Evolutionary conservation across 441 rosid genomes (phyloP).

Genomic region (Populus hybrid): DNA sequence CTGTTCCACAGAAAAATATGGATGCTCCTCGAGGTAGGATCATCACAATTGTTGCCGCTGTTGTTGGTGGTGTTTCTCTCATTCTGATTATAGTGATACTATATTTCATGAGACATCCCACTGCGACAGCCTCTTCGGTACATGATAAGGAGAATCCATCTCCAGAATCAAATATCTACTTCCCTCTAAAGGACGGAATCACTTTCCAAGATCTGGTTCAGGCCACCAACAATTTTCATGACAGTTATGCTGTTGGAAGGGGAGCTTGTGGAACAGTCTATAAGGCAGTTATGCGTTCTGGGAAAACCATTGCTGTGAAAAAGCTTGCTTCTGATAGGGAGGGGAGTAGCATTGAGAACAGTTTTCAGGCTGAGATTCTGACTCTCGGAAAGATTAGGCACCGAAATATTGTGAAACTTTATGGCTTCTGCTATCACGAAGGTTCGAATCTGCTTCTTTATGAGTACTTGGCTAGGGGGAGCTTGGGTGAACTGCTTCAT

Average conservation of each 20-base stretch:
- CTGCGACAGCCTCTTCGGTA: conserved; percentile 19
- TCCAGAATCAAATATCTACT: conserved; percentile 64
- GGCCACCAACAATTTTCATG: conserved; percentile 76
- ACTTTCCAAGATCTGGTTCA: conserved; percentile 72
- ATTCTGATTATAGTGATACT: conserved; percentile 60
- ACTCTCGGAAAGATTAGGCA: no score
- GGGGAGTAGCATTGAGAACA: conserved; percentile 75
- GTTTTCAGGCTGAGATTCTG: conserved; percentile 60
- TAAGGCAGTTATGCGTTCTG: conserved; percentile 75
- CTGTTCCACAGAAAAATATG: conserved; percentile 28
- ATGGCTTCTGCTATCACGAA: conserved; percentile 80
- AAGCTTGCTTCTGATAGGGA: conserved; percentile 72
- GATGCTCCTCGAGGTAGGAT: conserved; percentile 51
- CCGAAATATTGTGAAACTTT: conserved; percentile 79
- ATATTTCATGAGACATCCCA: conserved; percentile 50
- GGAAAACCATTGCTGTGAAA: conserved; percentile 77
- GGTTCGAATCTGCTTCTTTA: conserved; percentile 83
- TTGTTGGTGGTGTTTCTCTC: conserved; percentile 76
- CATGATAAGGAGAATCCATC: conserved; percentile 49
- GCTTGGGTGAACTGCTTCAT: conserved; percentile 88
- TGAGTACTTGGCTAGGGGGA: conserved; percentile 84
- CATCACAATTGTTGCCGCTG: conserved; percentile 49
- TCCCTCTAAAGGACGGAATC: conserved; percentile 80
- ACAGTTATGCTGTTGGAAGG: conserved; percentile 66
- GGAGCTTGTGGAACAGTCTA: conserved; percentile 97